These are phyloP conservation scores for Termitomyces sp. DNA, from an alignment of 768 basidiomycete species.

Conservation along the genomic window DNA sequence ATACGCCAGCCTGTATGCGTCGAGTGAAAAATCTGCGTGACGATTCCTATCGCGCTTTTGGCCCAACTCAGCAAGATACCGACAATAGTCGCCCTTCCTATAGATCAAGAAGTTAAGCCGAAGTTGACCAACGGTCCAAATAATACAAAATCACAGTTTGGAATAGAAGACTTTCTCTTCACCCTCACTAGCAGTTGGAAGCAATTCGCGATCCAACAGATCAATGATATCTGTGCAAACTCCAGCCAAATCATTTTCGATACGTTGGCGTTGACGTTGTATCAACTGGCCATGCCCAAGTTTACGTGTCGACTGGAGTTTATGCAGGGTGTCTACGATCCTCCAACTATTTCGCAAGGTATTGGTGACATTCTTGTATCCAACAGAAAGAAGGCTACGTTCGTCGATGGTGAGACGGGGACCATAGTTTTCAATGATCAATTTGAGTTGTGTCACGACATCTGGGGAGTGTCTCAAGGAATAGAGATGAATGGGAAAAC, in stretches of 20 bases:
- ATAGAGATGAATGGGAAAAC: neutral
- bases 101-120: neutral
- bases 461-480: slow-evolving; percentile 36
- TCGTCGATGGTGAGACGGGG: slow-evolving; percentile 77
- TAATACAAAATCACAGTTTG: slow-evolving; percentile 60
- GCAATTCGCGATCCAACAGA: slow-evolving; percentile 52
- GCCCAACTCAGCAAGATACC: slow-evolving; percentile 86
- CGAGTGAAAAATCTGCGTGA: slow-evolving; percentile 73
- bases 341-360: slow-evolving; percentile 83
- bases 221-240: slow-evolving; percentile 79
- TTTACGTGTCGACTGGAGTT: slow-evolving; percentile 45
- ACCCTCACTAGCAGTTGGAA: slow-evolving; percentile 56
- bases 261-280: slow-evolving; percentile 67
- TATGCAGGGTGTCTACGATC: slow-evolving; percentile 72
- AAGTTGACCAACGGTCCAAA: neutral
- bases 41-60: slow-evolving; percentile 63
- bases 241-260: slow-evolving; percentile 73
- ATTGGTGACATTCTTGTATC: slow-evolving; percentile 89
- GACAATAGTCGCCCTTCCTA: slow-evolving; percentile 77
- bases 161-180: slow-evolving; percentile 89
- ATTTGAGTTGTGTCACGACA: slow-evolving; percentile 76
- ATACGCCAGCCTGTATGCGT: slow-evolving; percentile 83
- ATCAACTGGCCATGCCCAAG: slow-evolving; percentile 59
- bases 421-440: slow-evolving; percentile 62
- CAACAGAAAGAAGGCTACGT: slow-evolving; percentile 84